Conservation (phyloP, 1,284 basidiomycete genomes). For the Vanrija sp. region DNA sequence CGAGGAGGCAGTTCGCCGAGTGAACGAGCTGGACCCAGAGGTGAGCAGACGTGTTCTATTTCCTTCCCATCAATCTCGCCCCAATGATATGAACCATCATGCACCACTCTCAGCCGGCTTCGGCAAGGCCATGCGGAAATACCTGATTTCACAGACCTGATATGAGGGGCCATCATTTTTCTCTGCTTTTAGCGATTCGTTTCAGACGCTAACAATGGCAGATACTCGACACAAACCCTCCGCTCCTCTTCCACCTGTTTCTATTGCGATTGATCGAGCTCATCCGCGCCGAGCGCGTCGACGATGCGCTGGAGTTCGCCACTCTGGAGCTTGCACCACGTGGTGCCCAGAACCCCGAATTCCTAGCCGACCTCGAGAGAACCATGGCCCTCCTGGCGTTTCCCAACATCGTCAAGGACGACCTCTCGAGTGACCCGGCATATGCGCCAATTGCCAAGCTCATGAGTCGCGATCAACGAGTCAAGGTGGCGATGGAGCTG, state of each 20-base stretch:
- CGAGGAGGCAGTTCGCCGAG: constrained; percentile 84
- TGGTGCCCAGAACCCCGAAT: constrained; percentile 91
- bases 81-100: constrained; percentile 84
- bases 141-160: constrained; percentile 50
- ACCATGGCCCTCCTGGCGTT: constrained; percentile 96
- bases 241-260: constrained; percentile 85
- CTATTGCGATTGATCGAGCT: constrained; percentile 93
- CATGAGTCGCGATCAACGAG: constrained; percentile 76
- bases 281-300: constrained; percentile 75
- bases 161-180: constrained; percentile 41
- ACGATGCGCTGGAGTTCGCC: constrained; percentile 82
- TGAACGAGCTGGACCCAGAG: constrained; percentile 96
- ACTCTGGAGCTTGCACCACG: constrained; percentile 89
- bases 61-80: constrained; percentile 10
- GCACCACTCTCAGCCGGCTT: constrained; percentile 92
- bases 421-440: constrained; percentile 35
- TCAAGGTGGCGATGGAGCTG: constrained; percentile 84
- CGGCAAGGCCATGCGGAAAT: constrained; percentile 48
- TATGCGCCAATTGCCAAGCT: constrained; percentile 52
- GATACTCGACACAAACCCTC: constrained; percentile 92
- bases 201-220: constrained; percentile 46
- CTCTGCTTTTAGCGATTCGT: constrained; percentile 8
- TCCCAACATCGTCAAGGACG: constrained; percentile 54
- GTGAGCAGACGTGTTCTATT: constrained; percentile 56
- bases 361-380: constrained; percentile 82